Evolutionary conservation across 129 eudicot genomes (phyloP).

Genomic region (Flaveria brownii): DNA sequence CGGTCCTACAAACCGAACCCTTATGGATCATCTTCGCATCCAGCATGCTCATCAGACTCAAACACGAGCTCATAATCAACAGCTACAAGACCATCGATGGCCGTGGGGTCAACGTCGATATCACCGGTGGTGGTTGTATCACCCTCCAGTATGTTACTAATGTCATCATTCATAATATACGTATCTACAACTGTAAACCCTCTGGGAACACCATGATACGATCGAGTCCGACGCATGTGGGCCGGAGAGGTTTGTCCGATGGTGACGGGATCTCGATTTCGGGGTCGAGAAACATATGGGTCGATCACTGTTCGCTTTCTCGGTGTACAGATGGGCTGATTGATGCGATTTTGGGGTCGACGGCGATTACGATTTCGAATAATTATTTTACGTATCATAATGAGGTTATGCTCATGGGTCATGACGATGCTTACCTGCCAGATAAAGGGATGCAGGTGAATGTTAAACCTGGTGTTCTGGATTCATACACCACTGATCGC

Average conservation of each 20-base stretch:
- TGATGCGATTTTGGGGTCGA: slow-evolving; percentile 61
- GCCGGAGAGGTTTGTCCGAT: slow-evolving; percentile 57
- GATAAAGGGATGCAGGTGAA: slow-evolving; percentile 69
- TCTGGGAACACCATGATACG: slow-evolving; percentile 54
- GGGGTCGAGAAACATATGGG: slow-evolving; percentile 66
- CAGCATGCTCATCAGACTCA: too few relatives aligned
- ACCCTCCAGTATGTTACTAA: slow-evolving; percentile 58
- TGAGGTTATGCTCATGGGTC: slow-evolving; percentile 70
- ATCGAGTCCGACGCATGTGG: slow-evolving; percentile 54
- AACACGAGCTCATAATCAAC: too few relatives aligned
- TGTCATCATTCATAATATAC: slow-evolving; percentile 54
- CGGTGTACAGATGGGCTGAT: slow-evolving; percentile 65
- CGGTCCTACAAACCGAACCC: too few relatives aligned
- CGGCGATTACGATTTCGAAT: slow-evolving; percentile 63
- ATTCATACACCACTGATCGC: too few relatives aligned
- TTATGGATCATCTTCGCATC: too few relatives aligned
- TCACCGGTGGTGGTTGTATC: slow-evolving; percentile 62
- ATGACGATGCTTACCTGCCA: slow-evolving; percentile 47
- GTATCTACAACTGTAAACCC: slow-evolving; percentile 46
- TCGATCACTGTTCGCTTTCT: slow-evolving; percentile 60
- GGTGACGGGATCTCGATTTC: slow-evolving; percentile 66
- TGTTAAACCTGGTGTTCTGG: background rate
- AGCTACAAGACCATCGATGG: slow-evolving; percentile 48
- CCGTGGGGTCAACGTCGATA: slow-evolving; percentile 59
- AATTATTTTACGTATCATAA: slow-evolving; percentile 62